Evolutionary conservation across 83 land plant genomes (phyloP).

Genomic region (Thuja plicata): DNA sequence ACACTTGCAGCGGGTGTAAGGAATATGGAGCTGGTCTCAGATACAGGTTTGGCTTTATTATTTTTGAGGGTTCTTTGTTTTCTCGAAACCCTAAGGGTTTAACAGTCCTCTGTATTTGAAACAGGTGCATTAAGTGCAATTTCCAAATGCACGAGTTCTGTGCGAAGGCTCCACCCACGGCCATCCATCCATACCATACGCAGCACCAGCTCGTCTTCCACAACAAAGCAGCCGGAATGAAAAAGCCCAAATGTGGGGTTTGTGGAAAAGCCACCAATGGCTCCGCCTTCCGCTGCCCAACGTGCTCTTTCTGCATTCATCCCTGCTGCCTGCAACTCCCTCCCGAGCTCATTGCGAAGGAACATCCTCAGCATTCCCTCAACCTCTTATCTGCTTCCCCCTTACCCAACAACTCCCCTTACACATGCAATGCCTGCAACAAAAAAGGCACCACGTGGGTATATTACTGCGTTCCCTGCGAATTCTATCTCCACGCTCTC

Average conservation of each 20-base stretch:
- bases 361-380: constrained; percentile 35
- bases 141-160: constrained; percentile 58
- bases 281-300: constrained; percentile 36
- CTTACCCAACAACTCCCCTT: not conserved
- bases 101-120: not conserved
- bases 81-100: too few relatives aligned
- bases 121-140: constrained; percentile 37
- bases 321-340: constrained; percentile 48
- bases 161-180: constrained; percentile 43
- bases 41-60: constrained; percentile 17
- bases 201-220: constrained; percentile 45
- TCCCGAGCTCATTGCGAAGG: constrained; percentile 16
- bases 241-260: constrained; percentile 38
- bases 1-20: constrained; percentile 56
- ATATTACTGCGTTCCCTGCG: constrained; percentile 32
- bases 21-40: constrained; percentile 55
- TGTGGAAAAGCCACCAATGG: constrained; percentile 46
- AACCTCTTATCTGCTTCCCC: constrained; percentile 16
- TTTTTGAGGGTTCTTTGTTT: not conserved
- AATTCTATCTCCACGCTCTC: constrained; percentile 44
- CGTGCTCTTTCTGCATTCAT: constrained; percentile 52
- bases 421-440: constrained; percentile 24
- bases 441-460: constrained; percentile 32
- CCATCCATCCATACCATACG: constrained; percentile 43
- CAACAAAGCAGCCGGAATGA: constrained; percentile 34